Percentiles rank a stretch among this genome's conserved stretches.
These are phyloP conservation scores for Clohesyomyces aquaticus DNA, from an alignment of 495 filamentous ascomycete genomes.

Conservation along the genomic window DNA sequence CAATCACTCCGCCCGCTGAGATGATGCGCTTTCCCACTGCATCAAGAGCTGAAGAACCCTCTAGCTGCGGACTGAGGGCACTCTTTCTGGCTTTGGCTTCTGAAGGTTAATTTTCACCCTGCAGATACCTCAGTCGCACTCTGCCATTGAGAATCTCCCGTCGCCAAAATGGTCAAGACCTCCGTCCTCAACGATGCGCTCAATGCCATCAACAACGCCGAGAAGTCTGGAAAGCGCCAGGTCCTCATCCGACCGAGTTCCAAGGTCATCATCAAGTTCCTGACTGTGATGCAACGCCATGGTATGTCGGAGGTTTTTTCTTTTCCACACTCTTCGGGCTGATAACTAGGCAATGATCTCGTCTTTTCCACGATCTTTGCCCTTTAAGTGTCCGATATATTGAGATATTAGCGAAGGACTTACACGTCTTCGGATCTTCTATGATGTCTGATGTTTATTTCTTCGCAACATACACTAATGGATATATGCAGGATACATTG, in stretches of 20 bases:
- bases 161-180: constrained; percentile 94
- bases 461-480: constrained; percentile 77
- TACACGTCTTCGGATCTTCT: constrained; percentile 84
- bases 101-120: constrained; percentile 71
- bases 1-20: constrained; percentile 38
- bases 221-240: constrained; percentile 98
- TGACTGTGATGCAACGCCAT: constrained; percentile 97
- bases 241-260: constrained; percentile 94
- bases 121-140: constrained; percentile 51
- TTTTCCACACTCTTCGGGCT: constrained; percentile 63
- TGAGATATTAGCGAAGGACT: constrained; percentile 72
- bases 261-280: constrained; percentile 99
- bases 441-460: constrained; percentile 89
- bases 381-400: constrained; percentile 99
- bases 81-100: constrained; percentile 88
- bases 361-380: constrained; percentile 78
- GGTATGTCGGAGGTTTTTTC: constrained; percentile 83
- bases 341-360: constrained; percentile 99
- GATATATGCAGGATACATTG: constrained; percentile 81
- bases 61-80: constrained; percentile 66
- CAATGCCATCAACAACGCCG: constrained; percentile 99
- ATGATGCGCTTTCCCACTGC: constrained; percentile 76
- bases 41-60: constrained; percentile 94
- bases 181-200: constrained; percentile 99
- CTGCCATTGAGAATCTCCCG: constrained; percentile 77